Conservation (phyloP, 2,329 filamentous ascomycete species). For the Fusarium duplospermum region DNA sequence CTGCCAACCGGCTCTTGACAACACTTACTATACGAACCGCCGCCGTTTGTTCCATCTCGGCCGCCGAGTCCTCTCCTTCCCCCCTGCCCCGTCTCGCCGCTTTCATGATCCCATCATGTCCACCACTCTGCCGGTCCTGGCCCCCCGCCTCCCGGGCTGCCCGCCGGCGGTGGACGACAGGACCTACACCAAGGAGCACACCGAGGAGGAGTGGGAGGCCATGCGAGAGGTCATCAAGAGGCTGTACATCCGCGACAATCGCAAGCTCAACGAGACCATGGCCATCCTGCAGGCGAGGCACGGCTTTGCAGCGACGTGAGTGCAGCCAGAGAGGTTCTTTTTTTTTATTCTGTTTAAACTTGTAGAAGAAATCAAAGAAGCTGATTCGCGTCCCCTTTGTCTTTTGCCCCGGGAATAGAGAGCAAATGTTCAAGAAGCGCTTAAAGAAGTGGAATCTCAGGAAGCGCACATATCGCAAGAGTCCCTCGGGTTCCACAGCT, state of each 20-base stretch:
- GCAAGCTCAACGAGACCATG: slow-evolving; percentile 53
- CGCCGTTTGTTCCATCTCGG: neutral
- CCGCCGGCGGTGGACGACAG: slow-evolving; percentile 40
- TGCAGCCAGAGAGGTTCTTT: slow-evolving; percentile 7
- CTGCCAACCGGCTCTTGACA: slow-evolving; percentile 25
- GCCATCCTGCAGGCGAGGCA: slow-evolving; percentile 49
- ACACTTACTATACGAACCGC: neutral
- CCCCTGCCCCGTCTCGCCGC: slow-evolving; percentile 12
- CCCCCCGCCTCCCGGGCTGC: slow-evolving; percentile 49
- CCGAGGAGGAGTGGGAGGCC: slow-evolving; percentile 50
- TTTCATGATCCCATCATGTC: slow-evolving; percentile 40
- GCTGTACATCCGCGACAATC: slow-evolving; percentile 51
- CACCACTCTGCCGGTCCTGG: slow-evolving; percentile 47
- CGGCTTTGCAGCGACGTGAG: slow-evolving; percentile 54
- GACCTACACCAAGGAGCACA: slow-evolving; percentile 49
- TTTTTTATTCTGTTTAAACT: too few relatives aligned
- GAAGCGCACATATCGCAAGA: slow-evolving; percentile 51
- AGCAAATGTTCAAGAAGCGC: slow-evolving; percentile 56
- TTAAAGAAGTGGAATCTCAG: slow-evolving; percentile 54
- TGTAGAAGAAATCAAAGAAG: slow-evolving; percentile 3
- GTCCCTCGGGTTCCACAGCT: slow-evolving; percentile 31
- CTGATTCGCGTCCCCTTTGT: slow-evolving; percentile 16
- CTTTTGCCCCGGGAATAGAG: slow-evolving; percentile 37
- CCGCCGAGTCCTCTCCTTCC: neutral
- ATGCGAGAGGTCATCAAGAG: slow-evolving; percentile 48